phyloP scores from a whole-genome alignment of 2,329 filamentous ascomycete genomes.

The Nemania bipapillata region DNA sequence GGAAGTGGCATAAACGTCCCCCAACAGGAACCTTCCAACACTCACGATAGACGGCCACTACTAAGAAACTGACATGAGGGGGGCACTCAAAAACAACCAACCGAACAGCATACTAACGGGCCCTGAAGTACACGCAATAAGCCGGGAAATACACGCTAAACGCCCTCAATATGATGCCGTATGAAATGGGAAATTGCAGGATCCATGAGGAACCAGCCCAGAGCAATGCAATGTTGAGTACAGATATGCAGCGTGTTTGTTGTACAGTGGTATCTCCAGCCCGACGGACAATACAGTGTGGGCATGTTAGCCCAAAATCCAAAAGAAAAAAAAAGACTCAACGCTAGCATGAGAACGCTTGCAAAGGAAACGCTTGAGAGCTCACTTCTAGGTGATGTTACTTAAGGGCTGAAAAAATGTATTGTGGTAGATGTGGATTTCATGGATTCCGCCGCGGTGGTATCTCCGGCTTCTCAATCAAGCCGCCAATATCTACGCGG shows the following conservation, averaged over 20 bases:
- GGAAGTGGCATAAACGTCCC: slow-evolving; percentile 35
- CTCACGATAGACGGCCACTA: slow-evolving; percentile 18
- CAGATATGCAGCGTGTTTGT: slow-evolving; percentile 40
- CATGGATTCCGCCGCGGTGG: slow-evolving; percentile 42
- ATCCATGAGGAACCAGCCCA: slow-evolving; percentile 26
- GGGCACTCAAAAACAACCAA: slow-evolving; percentile 20
- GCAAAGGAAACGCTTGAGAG: slow-evolving; percentile 30
- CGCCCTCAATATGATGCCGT: slow-evolving; percentile 35
- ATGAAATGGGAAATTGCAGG: slow-evolving; percentile 28
- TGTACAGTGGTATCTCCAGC: slow-evolving; percentile 52
- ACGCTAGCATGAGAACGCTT: slow-evolving; percentile 28
- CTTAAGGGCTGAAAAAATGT: background rate
- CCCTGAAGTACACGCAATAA: slow-evolving; percentile 21
- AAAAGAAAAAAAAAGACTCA: slow-evolving; percentile 33
- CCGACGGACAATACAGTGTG: slow-evolving; percentile 45
- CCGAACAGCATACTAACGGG: slow-evolving; percentile 6
- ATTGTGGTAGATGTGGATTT: slow-evolving; percentile 9
- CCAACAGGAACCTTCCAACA: slow-evolving; percentile 12
- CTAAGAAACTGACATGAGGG: slow-evolving; percentile 6
- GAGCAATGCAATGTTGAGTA: slow-evolving; percentile 36
- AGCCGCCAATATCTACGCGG: slow-evolving; percentile 70
- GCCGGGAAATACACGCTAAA: slow-evolving; percentile 37
- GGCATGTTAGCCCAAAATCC: slow-evolving; percentile 47
- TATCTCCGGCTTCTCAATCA: slow-evolving; percentile 68
- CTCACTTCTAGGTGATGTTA: slow-evolving; percentile 9